These are phyloP conservation scores for Chalciporus sphaerocephalus DNA, from an alignment of 768 basidiomycete species.

Conservation along the genomic window DNA sequence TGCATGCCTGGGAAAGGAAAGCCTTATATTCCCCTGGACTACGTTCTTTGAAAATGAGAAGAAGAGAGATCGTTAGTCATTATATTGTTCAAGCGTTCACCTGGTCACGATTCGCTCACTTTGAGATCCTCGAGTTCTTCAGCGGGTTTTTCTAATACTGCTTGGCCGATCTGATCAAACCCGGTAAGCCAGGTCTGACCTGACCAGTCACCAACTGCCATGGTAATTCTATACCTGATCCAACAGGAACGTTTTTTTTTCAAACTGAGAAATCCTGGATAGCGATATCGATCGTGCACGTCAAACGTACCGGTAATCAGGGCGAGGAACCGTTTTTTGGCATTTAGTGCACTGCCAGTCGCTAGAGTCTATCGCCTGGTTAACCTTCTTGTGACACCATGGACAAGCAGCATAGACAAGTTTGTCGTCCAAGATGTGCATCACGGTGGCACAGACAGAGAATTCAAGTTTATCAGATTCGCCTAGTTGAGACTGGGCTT, in stretches of 20 bases:
- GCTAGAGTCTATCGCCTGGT: slow-evolving; percentile 44
- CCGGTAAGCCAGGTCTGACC: slow-evolving; percentile 90
- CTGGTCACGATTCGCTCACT: slow-evolving; percentile 34
- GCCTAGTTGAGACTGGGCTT: slow-evolving; percentile 54
- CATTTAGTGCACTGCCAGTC: slow-evolving; percentile 94
- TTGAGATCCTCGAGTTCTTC: slow-evolving; percentile 71
- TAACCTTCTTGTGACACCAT: slow-evolving; percentile 87
- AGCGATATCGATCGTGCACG: not conserved
- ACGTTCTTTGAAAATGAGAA: slow-evolving; percentile 44
- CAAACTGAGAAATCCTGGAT: not conserved
- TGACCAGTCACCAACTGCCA: slow-evolving; percentile 88
- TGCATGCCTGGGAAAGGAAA: slow-evolving; percentile 59
- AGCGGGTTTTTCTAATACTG: slow-evolving; percentile 72
- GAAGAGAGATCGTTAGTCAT: not conserved
- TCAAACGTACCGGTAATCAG: slow-evolving; percentile 70
- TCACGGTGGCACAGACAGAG: slow-evolving; percentile 78
- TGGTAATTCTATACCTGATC: slow-evolving; percentile 69
- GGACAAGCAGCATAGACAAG: slow-evolving; percentile 89
- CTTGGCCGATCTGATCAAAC: slow-evolving; percentile 87
- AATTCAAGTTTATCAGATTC: slow-evolving; percentile 72
- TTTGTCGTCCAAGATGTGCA: slow-evolving; percentile 80
- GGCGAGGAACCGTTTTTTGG: slow-evolving; percentile 59
- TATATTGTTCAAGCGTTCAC: no score
- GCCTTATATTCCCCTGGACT: slow-evolving; percentile 56
- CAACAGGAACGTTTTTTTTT: not conserved